These are phyloP conservation scores for Lichtheimia ramosa DNA, from an alignment of 371 early-diverging fungal genomes.

Conservation along the genomic window DNA sequence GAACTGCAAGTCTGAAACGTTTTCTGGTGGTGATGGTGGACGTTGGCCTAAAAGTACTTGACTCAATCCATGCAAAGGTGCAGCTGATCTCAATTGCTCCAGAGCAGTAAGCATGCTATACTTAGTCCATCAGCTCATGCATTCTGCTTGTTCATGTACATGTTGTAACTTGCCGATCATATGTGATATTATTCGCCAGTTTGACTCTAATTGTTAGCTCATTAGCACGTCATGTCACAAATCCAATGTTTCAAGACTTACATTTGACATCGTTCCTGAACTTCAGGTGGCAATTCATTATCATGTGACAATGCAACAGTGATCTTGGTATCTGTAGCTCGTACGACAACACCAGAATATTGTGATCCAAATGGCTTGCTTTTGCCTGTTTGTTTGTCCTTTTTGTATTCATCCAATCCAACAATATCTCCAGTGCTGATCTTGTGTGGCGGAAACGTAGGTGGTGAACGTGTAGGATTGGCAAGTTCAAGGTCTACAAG, in stretches of 20 bases:
- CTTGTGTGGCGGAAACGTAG: slow-evolving; percentile 64
- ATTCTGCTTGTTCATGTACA: not conserved
- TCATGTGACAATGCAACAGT: slow-evolving; percentile 62
- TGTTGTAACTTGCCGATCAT: slow-evolving; percentile 52
- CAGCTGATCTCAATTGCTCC: slow-evolving; percentile 26
- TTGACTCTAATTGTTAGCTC: slow-evolving; percentile 36
- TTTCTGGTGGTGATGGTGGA: slow-evolving; percentile 16
- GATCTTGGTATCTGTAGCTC: slow-evolving; percentile 60
- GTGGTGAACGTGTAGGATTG: slow-evolving; percentile 48
- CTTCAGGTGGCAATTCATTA: slow-evolving; percentile 60
- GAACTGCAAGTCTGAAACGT: slow-evolving; percentile 33
- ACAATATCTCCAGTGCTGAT: slow-evolving; percentile 80
- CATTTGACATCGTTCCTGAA: slow-evolving; percentile 72
- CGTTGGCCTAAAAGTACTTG: slow-evolving; percentile 33
- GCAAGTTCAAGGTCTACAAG: slow-evolving; percentile 69
- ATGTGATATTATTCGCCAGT: slow-evolving; percentile 79
- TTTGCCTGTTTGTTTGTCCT: slow-evolving; percentile 41
- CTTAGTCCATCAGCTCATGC: not conserved
- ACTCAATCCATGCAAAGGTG: slow-evolving; percentile 12
- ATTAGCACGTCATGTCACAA: not conserved
- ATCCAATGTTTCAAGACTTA: slow-evolving; percentile 17
- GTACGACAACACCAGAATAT: slow-evolving; percentile 60
- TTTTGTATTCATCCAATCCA: slow-evolving; percentile 62
- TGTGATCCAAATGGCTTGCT: slow-evolving; percentile 2
- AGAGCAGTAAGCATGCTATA: slow-evolving; percentile 45